These are phyloP conservation scores for Exophiala lecanii-corni DNA, from an alignment of 2,329 filamentous ascomycete genomes.

Conservation along the genomic window DNA sequence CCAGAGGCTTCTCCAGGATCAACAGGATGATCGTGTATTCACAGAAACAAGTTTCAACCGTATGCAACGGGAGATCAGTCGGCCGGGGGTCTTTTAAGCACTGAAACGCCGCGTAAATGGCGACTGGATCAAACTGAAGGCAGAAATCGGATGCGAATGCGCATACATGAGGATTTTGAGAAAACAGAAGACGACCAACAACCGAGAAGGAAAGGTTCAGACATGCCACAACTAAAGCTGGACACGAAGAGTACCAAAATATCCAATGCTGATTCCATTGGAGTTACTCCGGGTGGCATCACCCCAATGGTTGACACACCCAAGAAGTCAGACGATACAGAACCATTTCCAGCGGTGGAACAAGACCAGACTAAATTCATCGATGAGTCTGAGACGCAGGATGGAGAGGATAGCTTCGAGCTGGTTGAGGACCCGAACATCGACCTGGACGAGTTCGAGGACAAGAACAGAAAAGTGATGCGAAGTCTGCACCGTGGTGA, in stretches of 20 bases:
- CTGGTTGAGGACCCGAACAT: constrained; percentile 90
- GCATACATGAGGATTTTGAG: constrained; percentile 67
- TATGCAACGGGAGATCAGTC: constrained; percentile 71
- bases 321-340: constrained; percentile 11
- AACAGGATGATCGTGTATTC: constrained; percentile 82
- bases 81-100: constrained; percentile 75
- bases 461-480: constrained; percentile 98
- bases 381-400: constrained; percentile 33
- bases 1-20: constrained; percentile 82
- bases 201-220: constrained; percentile 71
- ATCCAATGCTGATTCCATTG: constrained; percentile 40
- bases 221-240: constrained; percentile 43
- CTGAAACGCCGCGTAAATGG: constrained; percentile 66
- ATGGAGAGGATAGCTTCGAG: constrained; percentile 86
- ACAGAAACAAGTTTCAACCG: constrained; percentile 70
- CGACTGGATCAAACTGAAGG: constrained; percentile 94
- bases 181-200: constrained; percentile 56
- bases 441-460: constrained; percentile 80
- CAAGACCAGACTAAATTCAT: constrained; percentile 29
- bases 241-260: constrained; percentile 41
- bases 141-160: constrained; percentile 86
- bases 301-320: constrained; percentile 17
- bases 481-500: constrained; percentile 85
- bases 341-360: constrained; percentile 28
- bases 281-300: constrained; percentile 31